Evolutionary conservation across 192 early-diverging fungal genomes (phyloP), one percentile per base, ranked within the genome.

Genomic region (Backusella australiensis): DNA sequence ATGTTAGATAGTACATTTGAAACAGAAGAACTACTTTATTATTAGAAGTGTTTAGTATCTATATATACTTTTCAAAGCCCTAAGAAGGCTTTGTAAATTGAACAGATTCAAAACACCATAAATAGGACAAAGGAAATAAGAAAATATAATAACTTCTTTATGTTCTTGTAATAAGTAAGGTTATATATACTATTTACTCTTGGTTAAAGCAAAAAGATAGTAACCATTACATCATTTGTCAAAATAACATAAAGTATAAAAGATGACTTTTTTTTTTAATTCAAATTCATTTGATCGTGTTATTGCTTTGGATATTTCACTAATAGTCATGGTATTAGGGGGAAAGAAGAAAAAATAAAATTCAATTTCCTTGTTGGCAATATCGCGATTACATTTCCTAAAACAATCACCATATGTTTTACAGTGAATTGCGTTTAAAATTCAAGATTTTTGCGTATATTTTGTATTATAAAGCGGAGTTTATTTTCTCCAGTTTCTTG

Each of bases 301-400:
- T 2, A 56, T n/a, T 29, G 26, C 23, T 23, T 9, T 63, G 21
- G 23, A 29, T 14, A 63, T 63, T 29, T 63, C 3, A 29, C 12
- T 56, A 21, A 56, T 21, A 56, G 9, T 23, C 21, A 53, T 53
- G 0, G 0, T 4, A 29, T 29, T 63, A 9, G 23, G 23, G 23
- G 42, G 4, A 44, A 53, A 53, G 2, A 17, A 53, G 21, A 63
- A 63, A 63, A 63, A 63, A 11, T 29, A n/a, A n/a, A 21, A n/a
- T 53, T 5, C 23, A 29, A 14, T 63, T 63, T 29, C 56, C 23
- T 23, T 29, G 56, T 63, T 63, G 26, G 56, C 9, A 23, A 29
- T 63, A 63, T 63, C 56, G 56, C 56, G 23, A 63, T 63, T 63
- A 26, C 26, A 63, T 63, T 63, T 63, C 56, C 56, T 63, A 63